Evolutionary conservation across 2,329 filamentous ascomycete genomes (phyloP).

Genomic region (Pseudogymnoascus sp.): DNA sequence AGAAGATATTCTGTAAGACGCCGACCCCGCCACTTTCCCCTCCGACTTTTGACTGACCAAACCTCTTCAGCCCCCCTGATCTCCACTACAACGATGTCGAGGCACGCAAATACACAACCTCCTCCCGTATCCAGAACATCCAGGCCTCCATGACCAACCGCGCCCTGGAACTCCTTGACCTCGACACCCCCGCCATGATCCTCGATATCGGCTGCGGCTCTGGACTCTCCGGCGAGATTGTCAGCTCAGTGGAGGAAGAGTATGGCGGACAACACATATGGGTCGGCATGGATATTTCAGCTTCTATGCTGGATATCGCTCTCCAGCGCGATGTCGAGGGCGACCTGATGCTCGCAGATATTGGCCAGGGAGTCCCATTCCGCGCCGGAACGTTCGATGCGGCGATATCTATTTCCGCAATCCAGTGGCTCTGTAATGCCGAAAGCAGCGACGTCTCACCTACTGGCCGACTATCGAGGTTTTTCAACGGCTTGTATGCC

Average conservation of each 20-base stretch:
- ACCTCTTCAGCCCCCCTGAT: constrained; percentile 66
- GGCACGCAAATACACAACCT: constrained; percentile 95
- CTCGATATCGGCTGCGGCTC: constrained; percentile 96
- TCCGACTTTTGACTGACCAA: constrained; percentile 21
- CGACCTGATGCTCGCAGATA: constrained; percentile 88
- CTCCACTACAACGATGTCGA: constrained; percentile 96
- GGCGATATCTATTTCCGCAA: constrained; percentile 86
- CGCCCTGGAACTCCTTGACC: constrained; percentile 82
- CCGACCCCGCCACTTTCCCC: constrained; percentile 13
- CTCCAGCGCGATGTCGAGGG: constrained; percentile 88
- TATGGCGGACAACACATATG: constrained; percentile 84
- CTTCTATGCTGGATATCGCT: constrained; percentile 94
- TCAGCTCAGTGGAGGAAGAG: constrained; percentile 61
- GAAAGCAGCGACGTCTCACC: constrained; percentile 80
- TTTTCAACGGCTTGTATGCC: constrained; percentile 90
- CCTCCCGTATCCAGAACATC: constrained; percentile 89
- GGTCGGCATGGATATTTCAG: constrained; percentile 95
- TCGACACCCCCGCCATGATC: constrained; percentile 73
- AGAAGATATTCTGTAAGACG: constrained; percentile 78
- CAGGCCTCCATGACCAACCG: constrained; percentile 92
- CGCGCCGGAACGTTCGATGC: constrained; percentile 89
- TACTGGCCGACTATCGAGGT: constrained; percentile 68
- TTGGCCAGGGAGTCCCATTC: constrained; percentile 92
- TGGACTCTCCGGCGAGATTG: constrained; percentile 87
- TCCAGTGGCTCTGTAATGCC: constrained; percentile 98